phyloP scores from a whole-genome alignment of 805 yeast genomes.

The Wickerhamomyces alni region DNA sequence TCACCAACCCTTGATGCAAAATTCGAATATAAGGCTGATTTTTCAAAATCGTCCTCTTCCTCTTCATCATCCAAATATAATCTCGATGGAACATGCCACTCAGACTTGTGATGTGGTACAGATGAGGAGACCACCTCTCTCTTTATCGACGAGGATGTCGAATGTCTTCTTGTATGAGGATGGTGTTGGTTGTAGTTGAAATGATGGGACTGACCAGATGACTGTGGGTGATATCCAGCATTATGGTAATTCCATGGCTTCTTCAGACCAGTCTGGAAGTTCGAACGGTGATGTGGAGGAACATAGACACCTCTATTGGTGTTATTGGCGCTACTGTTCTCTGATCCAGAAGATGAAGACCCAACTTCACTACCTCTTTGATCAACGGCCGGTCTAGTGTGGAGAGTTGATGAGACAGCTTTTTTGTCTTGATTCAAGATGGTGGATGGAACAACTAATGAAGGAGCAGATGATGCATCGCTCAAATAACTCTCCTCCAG shows the following conservation, averaged over 20 bases:
- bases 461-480: constrained; percentile 23
- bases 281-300: constrained; percentile 50
- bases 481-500: constrained; percentile 15
- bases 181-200: constrained; percentile 1
- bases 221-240: no score
- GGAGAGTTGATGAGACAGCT: constrained; percentile 5
- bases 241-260: constrained; percentile 7
- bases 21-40: constrained; percentile 12
- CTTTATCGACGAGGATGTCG: constrained; percentile 5
- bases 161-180: constrained; percentile 14
- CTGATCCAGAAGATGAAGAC: constrained; percentile 8
- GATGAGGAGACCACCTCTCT: constrained; percentile 26
- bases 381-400: not conserved
- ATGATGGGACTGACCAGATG: not conserved
- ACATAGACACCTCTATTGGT: constrained; percentile 28
- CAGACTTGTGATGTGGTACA: constrained; percentile 29
- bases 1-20: constrained; percentile 21
- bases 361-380: not conserved
- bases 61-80: constrained; percentile 9
- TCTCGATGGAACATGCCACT: constrained; percentile 24
- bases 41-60: constrained; percentile 23
- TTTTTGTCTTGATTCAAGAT: not conserved
- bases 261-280: constrained; percentile 17
- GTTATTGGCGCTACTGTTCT: not conserved
- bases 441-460: constrained; percentile 9